Evolutionary conservation across 768 basidiomycete genomes (phyloP).

Genomic region (Galerina sulciceps): DNA sequence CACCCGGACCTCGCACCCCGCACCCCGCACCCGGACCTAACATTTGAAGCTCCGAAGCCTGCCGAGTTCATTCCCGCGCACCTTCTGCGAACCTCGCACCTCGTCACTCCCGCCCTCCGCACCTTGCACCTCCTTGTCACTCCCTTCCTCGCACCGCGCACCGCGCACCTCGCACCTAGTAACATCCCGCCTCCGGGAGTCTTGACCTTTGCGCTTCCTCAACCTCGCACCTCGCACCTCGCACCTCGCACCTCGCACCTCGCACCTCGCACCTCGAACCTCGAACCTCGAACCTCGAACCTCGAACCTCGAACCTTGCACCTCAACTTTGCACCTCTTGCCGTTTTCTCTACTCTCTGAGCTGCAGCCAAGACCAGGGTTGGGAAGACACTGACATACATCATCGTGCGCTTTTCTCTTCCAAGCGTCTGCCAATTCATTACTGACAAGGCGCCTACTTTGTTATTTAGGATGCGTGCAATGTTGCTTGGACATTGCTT

Average conservation of each 20-base stretch:
- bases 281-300: background rate
- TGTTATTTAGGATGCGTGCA: no score
- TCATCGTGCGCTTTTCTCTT: no score
- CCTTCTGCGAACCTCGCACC: no score
- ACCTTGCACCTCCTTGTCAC: background rate
- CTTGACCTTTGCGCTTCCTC: background rate
- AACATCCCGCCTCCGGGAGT: background rate
- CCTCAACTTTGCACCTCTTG: background rate
- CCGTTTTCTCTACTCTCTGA: background rate
- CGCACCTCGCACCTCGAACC: background rate
- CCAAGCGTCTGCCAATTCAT: no score
- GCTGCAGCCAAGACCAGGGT: background rate
- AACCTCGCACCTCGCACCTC: background rate
- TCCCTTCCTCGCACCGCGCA: background rate
- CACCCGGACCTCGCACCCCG: no score
- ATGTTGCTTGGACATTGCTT: no score
- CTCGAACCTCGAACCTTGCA: background rate
- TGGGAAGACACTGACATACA: no score
- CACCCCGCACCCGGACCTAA: no score
- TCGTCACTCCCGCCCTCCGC: no score
- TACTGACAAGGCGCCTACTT: no score
- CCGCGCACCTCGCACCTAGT: background rate
- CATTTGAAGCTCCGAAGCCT: no score
- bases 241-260: background rate
- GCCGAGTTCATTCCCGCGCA: no score